These are phyloP conservation scores for Fusarium albosuccineum DNA, from an alignment of 2,329 filamentous ascomycete species.

Conservation along the genomic window DNA sequence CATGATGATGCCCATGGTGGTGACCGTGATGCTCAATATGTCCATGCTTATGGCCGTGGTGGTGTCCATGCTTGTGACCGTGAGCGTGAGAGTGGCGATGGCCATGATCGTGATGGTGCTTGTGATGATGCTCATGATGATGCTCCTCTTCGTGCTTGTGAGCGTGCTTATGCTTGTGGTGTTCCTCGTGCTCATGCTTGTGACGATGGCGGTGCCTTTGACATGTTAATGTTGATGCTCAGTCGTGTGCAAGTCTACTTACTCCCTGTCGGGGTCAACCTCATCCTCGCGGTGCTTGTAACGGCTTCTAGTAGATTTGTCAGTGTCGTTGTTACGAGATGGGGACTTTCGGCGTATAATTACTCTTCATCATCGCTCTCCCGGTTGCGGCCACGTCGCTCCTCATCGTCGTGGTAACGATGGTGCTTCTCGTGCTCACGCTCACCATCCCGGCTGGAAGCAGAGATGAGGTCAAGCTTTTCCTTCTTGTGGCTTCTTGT, in stretches of 20 bases:
- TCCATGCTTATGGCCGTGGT: background rate
- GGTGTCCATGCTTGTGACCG: background rate
- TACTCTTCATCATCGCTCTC: constrained; percentile 8
- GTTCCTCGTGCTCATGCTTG: background rate
- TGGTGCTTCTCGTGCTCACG: constrained; percentile 12
- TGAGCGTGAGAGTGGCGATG: background rate
- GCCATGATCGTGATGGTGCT: constrained; percentile 1
- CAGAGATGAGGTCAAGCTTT: constrained; percentile 29
- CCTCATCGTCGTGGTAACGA: background rate
- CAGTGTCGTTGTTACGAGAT: background rate
- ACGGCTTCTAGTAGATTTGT: background rate
- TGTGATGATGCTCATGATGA: background rate
- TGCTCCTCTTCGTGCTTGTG: constrained; percentile 3
- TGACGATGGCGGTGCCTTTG: background rate
- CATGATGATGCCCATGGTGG: constrained; percentile 11
- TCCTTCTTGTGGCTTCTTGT: constrained; percentile 21
- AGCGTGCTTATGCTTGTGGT: background rate
- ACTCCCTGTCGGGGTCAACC: background rate
- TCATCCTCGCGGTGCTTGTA: background rate
- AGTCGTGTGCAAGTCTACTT: background rate
- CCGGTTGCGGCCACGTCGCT: background rate
- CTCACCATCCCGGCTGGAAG: constrained; percentile 2
- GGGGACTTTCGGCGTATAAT: background rate
- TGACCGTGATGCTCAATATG: constrained; percentile 1
- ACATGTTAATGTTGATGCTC: background rate